Evolutionary conservation across 768 basidiomycete species (phyloP).

Genomic region (Boletus sp.): DNA sequence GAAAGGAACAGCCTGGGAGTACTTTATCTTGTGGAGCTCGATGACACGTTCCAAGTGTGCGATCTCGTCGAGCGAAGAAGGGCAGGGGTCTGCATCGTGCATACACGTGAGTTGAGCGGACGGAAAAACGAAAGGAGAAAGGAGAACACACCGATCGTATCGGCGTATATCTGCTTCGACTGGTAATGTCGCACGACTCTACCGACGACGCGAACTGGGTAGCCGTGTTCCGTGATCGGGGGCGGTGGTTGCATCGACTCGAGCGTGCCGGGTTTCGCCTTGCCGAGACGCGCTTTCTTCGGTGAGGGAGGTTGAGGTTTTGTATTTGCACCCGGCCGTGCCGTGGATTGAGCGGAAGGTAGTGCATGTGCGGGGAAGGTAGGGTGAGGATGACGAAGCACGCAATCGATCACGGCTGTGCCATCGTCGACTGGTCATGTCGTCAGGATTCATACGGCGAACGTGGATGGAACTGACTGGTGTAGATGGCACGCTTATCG

Average conservation of each 20-base stretch:
- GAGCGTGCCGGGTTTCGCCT: neutral
- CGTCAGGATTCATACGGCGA: neutral
- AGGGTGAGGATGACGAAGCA: conserved; percentile 41
- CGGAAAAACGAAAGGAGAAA: neutral
- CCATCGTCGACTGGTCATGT: conserved; percentile 67
- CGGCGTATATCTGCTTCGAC: conserved; percentile 45
- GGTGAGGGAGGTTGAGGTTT: conserved; percentile 2
- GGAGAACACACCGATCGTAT: conserved; percentile 47
- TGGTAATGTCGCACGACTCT: conserved; percentile 41
- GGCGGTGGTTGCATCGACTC: conserved; percentile 24
- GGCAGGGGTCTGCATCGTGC: conserved; percentile 39
- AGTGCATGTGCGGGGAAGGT: conserved; percentile 16
- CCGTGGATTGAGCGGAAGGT: conserved; percentile 1
- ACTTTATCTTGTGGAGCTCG: conserved; percentile 51
- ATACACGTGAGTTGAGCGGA: neutral
- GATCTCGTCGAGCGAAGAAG: conserved; percentile 57
- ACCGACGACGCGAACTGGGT: conserved; percentile 47
- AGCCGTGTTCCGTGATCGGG: conserved; percentile 46
- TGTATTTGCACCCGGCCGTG: conserved; percentile 2
- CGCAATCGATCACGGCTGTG: conserved; percentile 69
- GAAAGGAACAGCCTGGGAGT: conserved; percentile 49
- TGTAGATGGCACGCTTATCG: conserved; percentile 60
- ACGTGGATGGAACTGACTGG: conserved; percentile 35
- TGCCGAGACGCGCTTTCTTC: conserved; percentile 17
- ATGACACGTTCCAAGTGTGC: conserved; percentile 53